Evolutionary conservation across 306 rosid species (phyloP), one percentile per base, ranked within the genome.

Genomic region (Carpinus viminea): DNA sequence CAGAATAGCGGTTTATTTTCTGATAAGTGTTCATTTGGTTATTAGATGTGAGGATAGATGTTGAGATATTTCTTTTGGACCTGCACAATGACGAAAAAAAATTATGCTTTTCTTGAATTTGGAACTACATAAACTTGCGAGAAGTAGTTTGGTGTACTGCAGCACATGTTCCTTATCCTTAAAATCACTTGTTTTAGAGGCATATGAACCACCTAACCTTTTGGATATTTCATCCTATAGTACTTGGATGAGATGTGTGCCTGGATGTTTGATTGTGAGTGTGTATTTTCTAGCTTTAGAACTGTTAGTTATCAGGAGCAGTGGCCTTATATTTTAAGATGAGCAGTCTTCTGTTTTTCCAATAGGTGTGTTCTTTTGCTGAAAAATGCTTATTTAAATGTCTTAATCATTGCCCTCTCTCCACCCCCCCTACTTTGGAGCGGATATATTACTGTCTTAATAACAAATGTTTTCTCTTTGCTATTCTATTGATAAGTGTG

Each of bases 351-450:
- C 47, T 69, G 74, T 70, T 61, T 38, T 82, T 73, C 72, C n/a
- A 43, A 45, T 60, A 45, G 56, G 41, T 65, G 71, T 66, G 72
- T 61, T 78, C 65, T 74, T 81, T 7, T 79, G 76, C 34, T 62
- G 36, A 76, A 70, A 64, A 65, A 55, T 66, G 18, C 54, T 61
- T 36, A 11, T 51, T 84, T 52, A 74, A 68, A 43, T 78, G 74
- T 43, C 5, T 11, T 50, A 31, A 8, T 54, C 26, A 45, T 77
- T 77, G 45, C 10, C 46, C 4, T 24, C 20, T 48, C 52, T 48
- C 12, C 12, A 2, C 51, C 12, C 2, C 12, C 34, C 45, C 45
- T 79, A n/a, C 53, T 69, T 73, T 71, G 12, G 21, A 34, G 70
- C 17, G 10, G 70, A 34, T 64, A 31, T 61, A 15, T 6, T 34